A percentile compares a stretch with the other conserved stretches of the same genome.
Evolutionary conservation across 2,329 filamentous ascomycete genomes (phyloP).

Genomic region (Claviceps arundinis): DNA sequence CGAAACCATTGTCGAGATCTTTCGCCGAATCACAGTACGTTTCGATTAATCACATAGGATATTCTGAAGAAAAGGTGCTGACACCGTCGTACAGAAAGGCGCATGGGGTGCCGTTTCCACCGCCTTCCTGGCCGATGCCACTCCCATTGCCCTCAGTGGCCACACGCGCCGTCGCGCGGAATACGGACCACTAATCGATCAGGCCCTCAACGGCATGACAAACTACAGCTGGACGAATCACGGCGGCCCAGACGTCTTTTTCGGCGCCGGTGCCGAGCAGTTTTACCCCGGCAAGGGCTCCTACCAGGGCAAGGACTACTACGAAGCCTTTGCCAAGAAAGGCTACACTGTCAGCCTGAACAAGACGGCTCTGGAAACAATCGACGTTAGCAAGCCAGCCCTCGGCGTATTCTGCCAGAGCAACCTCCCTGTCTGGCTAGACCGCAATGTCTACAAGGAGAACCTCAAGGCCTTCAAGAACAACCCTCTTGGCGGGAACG

Average conservation of each 20-base stretch:
- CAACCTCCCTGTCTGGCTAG: slow-evolving; percentile 74
- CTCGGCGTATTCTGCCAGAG: slow-evolving; percentile 66
- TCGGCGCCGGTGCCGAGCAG: slow-evolving; percentile 72
- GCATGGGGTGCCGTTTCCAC: slow-evolving; percentile 60
- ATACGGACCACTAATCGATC: slow-evolving; percentile 62
- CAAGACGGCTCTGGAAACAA: slow-evolving; percentile 53
- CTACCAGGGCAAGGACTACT: slow-evolving; percentile 64
- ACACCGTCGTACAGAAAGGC: slow-evolving; percentile 24
- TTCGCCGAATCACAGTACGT: slow-evolving; percentile 54
- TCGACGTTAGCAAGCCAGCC: slow-evolving; percentile 45
- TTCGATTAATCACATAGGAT: slow-evolving; percentile 6
- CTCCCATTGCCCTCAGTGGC: slow-evolving; percentile 59
- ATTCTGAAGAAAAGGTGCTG: not conserved
- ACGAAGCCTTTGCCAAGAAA: slow-evolving; percentile 58
- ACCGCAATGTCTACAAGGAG: slow-evolving; percentile 65
- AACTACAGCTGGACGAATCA: slow-evolving; percentile 75
- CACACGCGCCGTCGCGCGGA: slow-evolving; percentile 58
- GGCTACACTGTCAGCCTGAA: slow-evolving; percentile 62
- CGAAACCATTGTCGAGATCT: slow-evolving; percentile 69
- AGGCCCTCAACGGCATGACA: slow-evolving; percentile 59
- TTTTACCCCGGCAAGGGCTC: slow-evolving; percentile 55
- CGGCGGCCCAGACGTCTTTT: slow-evolving; percentile 65
- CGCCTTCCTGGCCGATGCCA: slow-evolving; percentile 72
- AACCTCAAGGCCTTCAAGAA: slow-evolving; percentile 56
- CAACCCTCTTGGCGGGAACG: slow-evolving; percentile 51